Percentiles rank a stretch among this genome's conserved stretches.
Evolutionary conservation across 129 eudicot genomes (phyloP).

Genomic region (Oenanthe sinensis): DNA sequence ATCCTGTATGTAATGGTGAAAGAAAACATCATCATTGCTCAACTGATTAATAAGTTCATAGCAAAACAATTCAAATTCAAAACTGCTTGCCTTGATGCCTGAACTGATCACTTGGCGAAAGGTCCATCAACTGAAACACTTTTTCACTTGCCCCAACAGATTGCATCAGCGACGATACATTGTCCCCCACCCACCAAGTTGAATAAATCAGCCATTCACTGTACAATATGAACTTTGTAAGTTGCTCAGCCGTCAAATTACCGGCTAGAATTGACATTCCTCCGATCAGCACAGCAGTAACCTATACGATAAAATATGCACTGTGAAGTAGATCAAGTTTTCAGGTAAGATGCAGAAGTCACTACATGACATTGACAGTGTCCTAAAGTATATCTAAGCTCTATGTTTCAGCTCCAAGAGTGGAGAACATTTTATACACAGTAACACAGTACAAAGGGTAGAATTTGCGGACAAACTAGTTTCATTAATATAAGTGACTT

Average conservation of each 20-base stretch:
- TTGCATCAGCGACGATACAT: conserved; percentile 84
- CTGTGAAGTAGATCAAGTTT: conserved; percentile 17
- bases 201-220: conserved; percentile 99
- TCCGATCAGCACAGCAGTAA: conserved; percentile 91
- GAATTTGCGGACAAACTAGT: background rate
- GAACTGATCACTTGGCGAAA: conserved; percentile 71
- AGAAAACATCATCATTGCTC: background rate
- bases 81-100: conserved; percentile 53
- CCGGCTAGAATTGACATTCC: conserved; percentile 92
- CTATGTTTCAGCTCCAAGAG: background rate
- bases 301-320: conserved; percentile 39
- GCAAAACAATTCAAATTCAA: background rate
- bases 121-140: conserved; percentile 93
- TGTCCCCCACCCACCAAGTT: conserved; percentile 98
- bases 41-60: background rate
- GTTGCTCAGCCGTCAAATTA: conserved; percentile 88
- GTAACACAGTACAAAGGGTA: background rate
- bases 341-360: conserved; percentile 4
- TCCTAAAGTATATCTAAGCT: background rate
- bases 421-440: background rate
- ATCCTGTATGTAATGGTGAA: background rate
- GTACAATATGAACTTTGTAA: conserved; percentile 90
- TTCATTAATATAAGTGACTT: background rate
- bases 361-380: background rate
- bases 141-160: conserved; percentile 99